phyloP scores from a whole-genome alignment of 2,329 filamentous ascomycete genomes.

The Ophiostoma australiae region DNA sequence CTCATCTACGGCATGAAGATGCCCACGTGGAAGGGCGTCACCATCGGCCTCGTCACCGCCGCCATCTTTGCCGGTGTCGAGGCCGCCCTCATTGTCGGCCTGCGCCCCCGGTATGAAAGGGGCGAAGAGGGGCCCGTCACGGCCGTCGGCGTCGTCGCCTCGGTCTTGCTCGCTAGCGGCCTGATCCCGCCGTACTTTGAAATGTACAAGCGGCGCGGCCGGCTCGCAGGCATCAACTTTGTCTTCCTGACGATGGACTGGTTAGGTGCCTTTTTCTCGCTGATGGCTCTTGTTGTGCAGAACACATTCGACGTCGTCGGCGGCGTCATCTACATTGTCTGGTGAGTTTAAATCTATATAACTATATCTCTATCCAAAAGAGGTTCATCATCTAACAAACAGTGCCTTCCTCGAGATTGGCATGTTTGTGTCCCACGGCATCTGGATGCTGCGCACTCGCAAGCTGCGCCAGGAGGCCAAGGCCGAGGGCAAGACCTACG shows the following conservation, averaged over 20 bases:
- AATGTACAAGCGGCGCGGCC: slow-evolving; percentile 55
- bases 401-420: slow-evolving; percentile 55
- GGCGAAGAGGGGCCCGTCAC: slow-evolving; percentile 52
- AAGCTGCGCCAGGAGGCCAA: slow-evolving; percentile 49
- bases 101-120: slow-evolving; percentile 51
- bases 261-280: slow-evolving; percentile 57
- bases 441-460: slow-evolving; percentile 55
- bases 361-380: not conserved
- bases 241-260: slow-evolving; percentile 58
- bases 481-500: slow-evolving; percentile 48
- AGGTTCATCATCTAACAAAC: not conserved
- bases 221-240: slow-evolving; percentile 57
- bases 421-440: slow-evolving; percentile 54
- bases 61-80: slow-evolving; percentile 50
- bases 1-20: slow-evolving; percentile 39
- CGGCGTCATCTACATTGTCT: slow-evolving; percentile 55
- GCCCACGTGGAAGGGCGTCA: slow-evolving; percentile 43
- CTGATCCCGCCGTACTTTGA: slow-evolving; percentile 58
- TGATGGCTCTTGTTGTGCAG: slow-evolving; percentile 58
- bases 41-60: slow-evolving; percentile 39
- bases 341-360: slow-evolving; percentile 37
- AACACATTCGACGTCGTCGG: slow-evolving; percentile 58
- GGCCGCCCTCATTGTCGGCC: slow-evolving; percentile 51
- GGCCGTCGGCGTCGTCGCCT: slow-evolving; percentile 54
- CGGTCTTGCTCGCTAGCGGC: slow-evolving; percentile 52